Evolutionary conservation across 345 rosid species (phyloP), one percentile per base, ranked within the genome.

Genomic region (Moricandia arvensis): DNA sequence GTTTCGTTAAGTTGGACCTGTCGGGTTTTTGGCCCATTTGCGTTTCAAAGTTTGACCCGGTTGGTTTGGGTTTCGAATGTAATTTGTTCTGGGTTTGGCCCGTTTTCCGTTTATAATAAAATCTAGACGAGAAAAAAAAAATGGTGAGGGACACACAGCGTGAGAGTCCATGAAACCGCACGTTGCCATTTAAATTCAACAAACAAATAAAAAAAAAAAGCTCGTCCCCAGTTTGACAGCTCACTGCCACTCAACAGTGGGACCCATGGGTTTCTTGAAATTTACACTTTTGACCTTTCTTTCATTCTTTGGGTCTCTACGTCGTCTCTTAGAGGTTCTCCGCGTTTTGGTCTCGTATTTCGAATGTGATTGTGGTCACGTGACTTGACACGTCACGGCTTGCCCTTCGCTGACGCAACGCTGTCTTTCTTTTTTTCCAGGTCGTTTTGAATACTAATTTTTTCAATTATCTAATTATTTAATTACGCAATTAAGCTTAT

Each of bases 151-250:
- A 71, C 80, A 71, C 64, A 64, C 33, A 65, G 76, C 76, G 76
- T 77, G 72, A 58, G 80, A 77, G 76, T 72, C 80, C 80, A 71
- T 77, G 72, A 77, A 77, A 71, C 71, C 72, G 75, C 80, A 77
- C 80, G 80, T 77, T 77, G 80, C 72, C 30, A 64, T 71, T 77
- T 58, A 58, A 27, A n/a, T 11, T 18, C n/a, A n/a, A n/a, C 12
- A 8, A n/a, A n/a, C n/a, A n/a, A n/a, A 38, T 47, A 45, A 31
- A 15, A 11, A n/a, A 30, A n/a, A n/a, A n/a, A n/a, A 1, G 60
- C 27, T 57, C 80, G 66, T 77, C 76, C 80, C 72, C 17, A 77
- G 68, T n/a, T n/a, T n/a, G n/a, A n/a, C n/a, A n/a, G n/a, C n/a
- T n/a, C n/a, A n/a, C n/a, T n/a, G n/a, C n/a, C n/a, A n/a, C n/a